Percentiles rank a stretch among this genome's conserved stretches.
Evolutionary conservation across 768 basidiomycete species (phyloP).

Genomic region (Kwoniella dejecticola): DNA sequence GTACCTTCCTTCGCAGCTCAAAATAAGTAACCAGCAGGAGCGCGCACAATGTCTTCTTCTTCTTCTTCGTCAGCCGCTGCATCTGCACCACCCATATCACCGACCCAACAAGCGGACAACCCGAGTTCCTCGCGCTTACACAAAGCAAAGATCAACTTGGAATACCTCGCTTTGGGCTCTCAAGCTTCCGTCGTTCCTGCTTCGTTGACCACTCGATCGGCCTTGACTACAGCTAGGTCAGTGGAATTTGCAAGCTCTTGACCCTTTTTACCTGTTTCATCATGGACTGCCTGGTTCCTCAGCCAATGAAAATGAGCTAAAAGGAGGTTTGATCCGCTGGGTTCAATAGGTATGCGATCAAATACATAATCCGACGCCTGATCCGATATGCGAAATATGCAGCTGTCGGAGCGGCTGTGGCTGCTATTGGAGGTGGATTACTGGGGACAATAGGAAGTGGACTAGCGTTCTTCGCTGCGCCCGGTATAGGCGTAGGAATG

Average conservation of each 20-base stretch:
- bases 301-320: too few species aligned
- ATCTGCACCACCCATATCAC: background rate
- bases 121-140: slow-evolving; percentile 10
- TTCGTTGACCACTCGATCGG: slow-evolving; percentile 32
- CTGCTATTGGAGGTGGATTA: slow-evolving; percentile 34
- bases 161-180: slow-evolving; percentile 41
- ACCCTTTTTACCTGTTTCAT: too few species aligned
- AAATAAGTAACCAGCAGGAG: too few species aligned
- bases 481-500: slow-evolving; percentile 38
- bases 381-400: slow-evolving; percentile 52
- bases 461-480: slow-evolving; percentile 49
- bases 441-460: slow-evolving; percentile 46
- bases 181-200: slow-evolving; percentile 35
- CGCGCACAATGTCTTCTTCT: background rate
- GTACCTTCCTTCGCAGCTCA: too few species aligned
- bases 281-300: too few species aligned
- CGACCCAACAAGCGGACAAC: slow-evolving; percentile 9
- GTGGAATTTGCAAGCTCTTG: too few species aligned
- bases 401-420: slow-evolving; percentile 35
- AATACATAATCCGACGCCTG: slow-evolving; percentile 38
- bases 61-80: background rate
- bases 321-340: background rate
- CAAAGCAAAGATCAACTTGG: slow-evolving; percentile 36
- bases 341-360: slow-evolving; percentile 39
- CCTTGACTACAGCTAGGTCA: slow-evolving; percentile 42